A percentile compares a stretch with the other conserved stretches of the same genome.
phyloP scores from a whole-genome alignment of 768 basidiomycete genomes.

The Tephrocybe rancida region DNA sequence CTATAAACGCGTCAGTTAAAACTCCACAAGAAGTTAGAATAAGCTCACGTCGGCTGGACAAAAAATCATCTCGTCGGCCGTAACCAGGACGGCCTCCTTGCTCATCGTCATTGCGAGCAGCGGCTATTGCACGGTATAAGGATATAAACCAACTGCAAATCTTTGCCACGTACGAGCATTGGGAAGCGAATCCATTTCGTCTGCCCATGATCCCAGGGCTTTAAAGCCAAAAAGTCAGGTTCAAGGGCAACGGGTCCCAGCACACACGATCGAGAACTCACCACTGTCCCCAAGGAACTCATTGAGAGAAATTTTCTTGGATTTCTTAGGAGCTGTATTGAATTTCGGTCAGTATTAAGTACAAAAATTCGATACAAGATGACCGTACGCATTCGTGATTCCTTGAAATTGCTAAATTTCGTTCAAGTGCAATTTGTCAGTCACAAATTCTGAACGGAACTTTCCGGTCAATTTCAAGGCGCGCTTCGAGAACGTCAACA shows the following conservation, averaged over 20 bases:
- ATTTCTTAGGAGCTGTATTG: slow-evolving; percentile 81
- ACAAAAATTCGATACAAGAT: neutral
- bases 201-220: slow-evolving; percentile 97
- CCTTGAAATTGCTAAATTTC: slow-evolving; percentile 18
- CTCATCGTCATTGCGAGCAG: slow-evolving; percentile 71
- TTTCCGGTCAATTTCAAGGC: slow-evolving; percentile 2
- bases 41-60: slow-evolving; percentile 60
- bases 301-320: slow-evolving; percentile 90
- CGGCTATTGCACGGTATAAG: slow-evolving; percentile 47
- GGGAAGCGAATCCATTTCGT: slow-evolving; percentile 94
- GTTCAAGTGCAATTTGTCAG: slow-evolving; percentile 18
- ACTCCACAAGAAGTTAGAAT: slow-evolving; percentile 2
- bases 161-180: slow-evolving; percentile 77
- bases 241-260: slow-evolving; percentile 10
- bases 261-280: slow-evolving; percentile 43
- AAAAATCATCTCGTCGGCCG: slow-evolving; percentile 64
- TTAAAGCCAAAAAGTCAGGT: slow-evolving; percentile 15
- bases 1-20: slow-evolving; percentile 29
- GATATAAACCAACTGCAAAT: slow-evolving; percentile 2
- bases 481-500: rapidly evolving
- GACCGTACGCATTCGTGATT: slow-evolving; percentile 20
- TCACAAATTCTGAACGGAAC: slow-evolving; percentile 8
- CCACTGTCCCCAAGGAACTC: slow-evolving; percentile 89
- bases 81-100: slow-evolving; percentile 45
- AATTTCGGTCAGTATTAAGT: neutral